A percentile compares a stretch with the other conserved stretches of the same genome.
Conservation (phyloP, 257 asterid genomes). For the Pogostemon cablin region DNA sequence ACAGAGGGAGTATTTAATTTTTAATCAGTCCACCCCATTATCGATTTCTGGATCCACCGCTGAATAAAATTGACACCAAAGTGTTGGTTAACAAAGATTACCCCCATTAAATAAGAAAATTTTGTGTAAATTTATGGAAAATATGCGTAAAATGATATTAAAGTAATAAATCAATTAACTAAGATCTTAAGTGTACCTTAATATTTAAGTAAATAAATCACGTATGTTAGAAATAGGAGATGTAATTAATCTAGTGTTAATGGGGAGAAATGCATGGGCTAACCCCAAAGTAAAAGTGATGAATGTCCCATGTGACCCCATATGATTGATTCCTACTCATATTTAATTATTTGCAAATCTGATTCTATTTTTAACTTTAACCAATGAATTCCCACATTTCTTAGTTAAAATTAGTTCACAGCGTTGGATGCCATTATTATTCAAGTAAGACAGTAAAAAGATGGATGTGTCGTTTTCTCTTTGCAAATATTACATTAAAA, state of each 20-base stretch:
- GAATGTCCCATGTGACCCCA: constrained; percentile 59
- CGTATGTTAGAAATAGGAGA: not conserved
- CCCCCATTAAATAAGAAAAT: no score
- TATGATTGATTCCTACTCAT: constrained; percentile 1
- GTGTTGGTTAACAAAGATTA: no score
- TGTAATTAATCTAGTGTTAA: constrained; percentile 3
- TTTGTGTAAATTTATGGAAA: no score
- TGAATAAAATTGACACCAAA: no score
- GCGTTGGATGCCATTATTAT: constrained; percentile 53
- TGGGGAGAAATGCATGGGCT: constrained; percentile 5
- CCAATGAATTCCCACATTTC: not conserved
- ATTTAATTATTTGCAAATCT: constrained; percentile 10
- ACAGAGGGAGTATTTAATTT: no score
- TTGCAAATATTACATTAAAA: constrained; percentile 23
- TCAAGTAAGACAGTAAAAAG: constrained; percentile 43
- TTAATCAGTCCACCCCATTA: no score
- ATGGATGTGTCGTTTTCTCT: constrained; percentile 51
- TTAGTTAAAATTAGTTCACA: constrained; percentile 18
- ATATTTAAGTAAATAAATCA: no score
- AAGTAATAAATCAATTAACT: no score
- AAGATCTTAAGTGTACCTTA: no score
- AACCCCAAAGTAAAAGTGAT: constrained; percentile 39
- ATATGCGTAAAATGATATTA: no score
- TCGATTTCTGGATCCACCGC: no score
- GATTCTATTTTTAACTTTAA: constrained; percentile 3